Base-by-base conservation (phyloP, 1,139 yeast genomes). In the Blastobotrys persicus region DNA sequence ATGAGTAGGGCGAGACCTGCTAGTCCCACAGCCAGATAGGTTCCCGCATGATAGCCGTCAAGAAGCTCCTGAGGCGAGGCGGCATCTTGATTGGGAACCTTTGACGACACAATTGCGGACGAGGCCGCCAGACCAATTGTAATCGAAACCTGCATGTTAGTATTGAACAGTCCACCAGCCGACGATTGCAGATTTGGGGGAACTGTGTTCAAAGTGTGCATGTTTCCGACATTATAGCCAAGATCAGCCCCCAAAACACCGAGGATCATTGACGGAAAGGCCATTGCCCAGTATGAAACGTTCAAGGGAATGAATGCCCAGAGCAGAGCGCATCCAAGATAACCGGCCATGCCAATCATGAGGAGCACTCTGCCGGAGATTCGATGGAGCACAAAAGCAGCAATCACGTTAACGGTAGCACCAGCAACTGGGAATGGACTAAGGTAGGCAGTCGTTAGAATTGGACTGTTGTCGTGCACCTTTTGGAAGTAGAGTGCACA, bases 151-250 rank as follows among this genome's bases (percentile, higher is more conserved):
- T 73, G 76, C 33, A 68, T 56, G 42, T 69, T 61, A 1, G 77
- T 74, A 53, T 74, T 74, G 54, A 74, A 74, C 2, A 74, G 65
- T 3, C 78, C 78, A 1, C 76, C 75, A 1, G 77, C 78, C 9
- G 76, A 62, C 34, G 74, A 68, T 49, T 73, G 77, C 33, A 70
- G 56, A 2, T 61, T 53, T 33, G 59, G 60, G 31, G 68, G 67
- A n/a, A 74, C 76, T 0, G 75, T 64, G 4, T 72, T 67, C 26
- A 74, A 59, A 0, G 77, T 64, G 38, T 71, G 68, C 58, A 74
- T 61, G 49, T 72, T 74, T 18, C 70, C 66, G 16, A 75, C 73
- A 54, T 75, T 75, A 55, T 73, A 74, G 12, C 70, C 64, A 9
- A 74, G 54, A 55, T 75, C 79, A 0, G 77, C 77, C 1, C 78